These are phyloP conservation scores for Fusarium paranaense DNA, from an alignment of 2,329 filamentous ascomycete species.

Conservation along the genomic window DNA sequence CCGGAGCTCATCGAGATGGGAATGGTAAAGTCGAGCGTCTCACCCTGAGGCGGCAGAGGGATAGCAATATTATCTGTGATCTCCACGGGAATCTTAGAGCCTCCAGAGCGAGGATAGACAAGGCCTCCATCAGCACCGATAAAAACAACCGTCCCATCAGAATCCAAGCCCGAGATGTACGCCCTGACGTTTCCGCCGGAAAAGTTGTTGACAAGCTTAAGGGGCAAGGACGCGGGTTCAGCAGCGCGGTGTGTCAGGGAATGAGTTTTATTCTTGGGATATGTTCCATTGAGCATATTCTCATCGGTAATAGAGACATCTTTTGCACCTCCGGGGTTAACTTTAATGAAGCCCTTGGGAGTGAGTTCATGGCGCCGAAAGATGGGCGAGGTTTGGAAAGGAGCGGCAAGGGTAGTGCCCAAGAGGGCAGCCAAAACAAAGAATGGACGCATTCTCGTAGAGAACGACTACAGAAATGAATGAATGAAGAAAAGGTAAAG, in stretches of 20 bases:
- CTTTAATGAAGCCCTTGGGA: constrained; percentile 46
- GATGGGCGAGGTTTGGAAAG: constrained; percentile 14
- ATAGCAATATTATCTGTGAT: constrained; percentile 58
- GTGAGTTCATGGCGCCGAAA: constrained; percentile 23
- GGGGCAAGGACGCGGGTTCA: constrained; percentile 33
- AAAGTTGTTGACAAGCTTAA: constrained; percentile 59
- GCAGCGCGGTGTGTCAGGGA: constrained; percentile 1
- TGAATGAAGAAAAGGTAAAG: neutral
- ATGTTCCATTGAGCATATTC: constrained; percentile 55
- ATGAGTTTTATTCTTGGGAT: constrained; percentile 27
- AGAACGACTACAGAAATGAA: constrained; percentile 24
- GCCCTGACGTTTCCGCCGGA: constrained; percentile 53
- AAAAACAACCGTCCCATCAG: constrained; percentile 55
- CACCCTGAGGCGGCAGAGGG: constrained; percentile 52
- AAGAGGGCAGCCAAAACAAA: constrained; percentile 37
- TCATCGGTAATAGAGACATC: constrained; percentile 52
- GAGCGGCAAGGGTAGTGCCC: constrained; percentile 28
- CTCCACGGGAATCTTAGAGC: constrained; percentile 49
- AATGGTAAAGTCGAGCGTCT: constrained; percentile 53
- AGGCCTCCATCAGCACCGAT: constrained; percentile 54
- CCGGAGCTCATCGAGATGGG: constrained; percentile 55
- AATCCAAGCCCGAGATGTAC: constrained; percentile 60
- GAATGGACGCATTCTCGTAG: constrained; percentile 40
- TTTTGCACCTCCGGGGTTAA: constrained; percentile 44
- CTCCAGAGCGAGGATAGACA: constrained; percentile 56